Evolutionary conservation across 768 basidiomycete species (phyloP), one percentile per base, ranked within the genome.

Genomic region (Mycena indigotica): DNA sequence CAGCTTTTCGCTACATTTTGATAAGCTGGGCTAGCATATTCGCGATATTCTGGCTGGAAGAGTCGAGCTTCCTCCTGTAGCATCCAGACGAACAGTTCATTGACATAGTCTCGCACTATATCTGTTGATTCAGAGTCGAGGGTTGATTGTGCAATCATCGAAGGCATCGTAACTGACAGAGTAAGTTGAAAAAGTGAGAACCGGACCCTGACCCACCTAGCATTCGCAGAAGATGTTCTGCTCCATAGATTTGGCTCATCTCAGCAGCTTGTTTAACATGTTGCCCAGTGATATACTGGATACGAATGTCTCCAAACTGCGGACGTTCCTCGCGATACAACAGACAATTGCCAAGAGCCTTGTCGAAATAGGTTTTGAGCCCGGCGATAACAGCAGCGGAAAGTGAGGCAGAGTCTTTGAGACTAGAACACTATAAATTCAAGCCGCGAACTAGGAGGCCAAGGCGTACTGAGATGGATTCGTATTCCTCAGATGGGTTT

Each of bases 251-350:
- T 51, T 83, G 76, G 68, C 91, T 93, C 88, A 97, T 92, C 66
- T 92, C 87, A 70, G 85, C 89, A 68, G 93, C 91, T 60, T 85
- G 77, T 2, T 81, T 73, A 25, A 91, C 89, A 50, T 85, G 81
- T 48, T 80, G 85, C 1, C 88, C 90, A 5, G 91, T 92, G 60
- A 87, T 84, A 62, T 87, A 91, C 52, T 74, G 63, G 66, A 87
- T 86, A 41, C 90, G 83, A 23, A 92, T 81, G 48, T 88, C 85
- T 4, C 88, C 87, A 61, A 96, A 98, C 70, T 98, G 95, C 5
- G 86, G 85, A n/a, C 96, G 84, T 71, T 99, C 96, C 63, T 96
- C 95, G 19, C 94, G 88, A 68, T 98, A 99, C 3, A 98, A 80
- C 25, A 99, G 81, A 71, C 92, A 95, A 55, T 89, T 85, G 4